Evolutionary conservation across 257 asterid genomes (phyloP).

Genomic region (Lithospermum erythrorhizon): DNA sequence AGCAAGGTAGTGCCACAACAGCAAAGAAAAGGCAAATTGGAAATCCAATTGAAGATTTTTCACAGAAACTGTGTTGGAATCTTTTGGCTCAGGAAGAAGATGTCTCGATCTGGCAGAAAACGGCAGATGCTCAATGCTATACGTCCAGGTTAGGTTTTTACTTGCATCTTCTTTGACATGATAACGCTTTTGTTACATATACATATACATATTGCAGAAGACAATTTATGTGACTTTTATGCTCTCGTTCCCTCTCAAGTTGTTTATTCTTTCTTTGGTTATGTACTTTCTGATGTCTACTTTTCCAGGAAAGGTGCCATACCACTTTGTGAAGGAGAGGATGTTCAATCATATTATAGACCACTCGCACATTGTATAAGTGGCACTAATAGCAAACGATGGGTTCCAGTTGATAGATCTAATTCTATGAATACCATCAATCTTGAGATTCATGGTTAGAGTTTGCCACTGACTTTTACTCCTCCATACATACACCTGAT

Average conservation of each 20-base stretch:
- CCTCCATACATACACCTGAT: too few species aligned
- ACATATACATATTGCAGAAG: too few species aligned
- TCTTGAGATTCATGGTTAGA: constrained; percentile 65
- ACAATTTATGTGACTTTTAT: too few species aligned
- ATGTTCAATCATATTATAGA: constrained; percentile 57
- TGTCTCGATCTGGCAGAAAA: constrained; percentile 79
- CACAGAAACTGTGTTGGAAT: constrained; percentile 66
- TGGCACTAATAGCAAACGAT: constrained; percentile 61
- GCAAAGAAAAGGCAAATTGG: constrained; percentile 37
- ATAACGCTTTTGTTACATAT: too few species aligned
- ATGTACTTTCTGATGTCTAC: neutral
- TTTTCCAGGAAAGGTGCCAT: constrained; percentile 30
- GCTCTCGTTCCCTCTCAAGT: too few species aligned
- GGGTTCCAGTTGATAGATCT: constrained; percentile 65
- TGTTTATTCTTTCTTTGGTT: too few species aligned
- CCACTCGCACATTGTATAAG: constrained; percentile 62
- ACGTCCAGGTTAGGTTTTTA: constrained; percentile 49
- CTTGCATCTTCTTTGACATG: too few species aligned
- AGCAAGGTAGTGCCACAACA: constrained; percentile 31
- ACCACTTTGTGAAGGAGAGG: constrained; percentile 73
- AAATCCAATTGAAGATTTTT: constrained; percentile 54
- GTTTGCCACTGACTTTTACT: neutral
- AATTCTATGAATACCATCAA: constrained; percentile 36
- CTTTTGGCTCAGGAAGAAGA: constrained; percentile 74
- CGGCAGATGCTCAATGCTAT: constrained; percentile 59